A percentile compares a stretch with the other conserved stretches of the same genome.
Evolutionary conservation across 169 alveolate species (phyloP).

Genomic region (Cryptosporidium ryanae): DNA sequence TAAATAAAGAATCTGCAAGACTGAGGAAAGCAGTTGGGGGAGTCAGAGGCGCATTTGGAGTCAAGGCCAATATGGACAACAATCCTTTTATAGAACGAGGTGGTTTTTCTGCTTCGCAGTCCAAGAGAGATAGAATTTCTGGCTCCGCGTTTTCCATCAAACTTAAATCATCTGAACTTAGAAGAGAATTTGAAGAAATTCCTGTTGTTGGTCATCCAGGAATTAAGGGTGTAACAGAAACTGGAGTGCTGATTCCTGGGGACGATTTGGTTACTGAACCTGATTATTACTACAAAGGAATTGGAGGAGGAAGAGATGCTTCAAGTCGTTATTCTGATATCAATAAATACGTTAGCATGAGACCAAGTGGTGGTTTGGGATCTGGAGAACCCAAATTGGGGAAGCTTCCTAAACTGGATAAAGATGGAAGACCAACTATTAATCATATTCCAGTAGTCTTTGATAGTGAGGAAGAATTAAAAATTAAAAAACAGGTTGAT

Average conservation of each 20-base stretch:
- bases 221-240: conserved; percentile 5
- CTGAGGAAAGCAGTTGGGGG: conserved; percentile 30
- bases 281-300: conserved; percentile 6
- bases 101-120: too few species aligned
- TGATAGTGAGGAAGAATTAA: conserved; percentile 23
- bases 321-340: too few species aligned
- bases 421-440: neutral
- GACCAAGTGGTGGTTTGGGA: conserved; percentile 43
- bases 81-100: neutral
- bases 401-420: neutral
- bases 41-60: conserved; percentile 39
- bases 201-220: neutral
- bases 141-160: neutral
- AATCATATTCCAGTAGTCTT: neutral
- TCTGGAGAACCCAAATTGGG: conserved; percentile 65
- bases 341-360: conserved; percentile 30
- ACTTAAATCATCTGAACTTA: neutral
- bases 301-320: neutral
- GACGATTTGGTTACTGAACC: conserved; percentile 42
- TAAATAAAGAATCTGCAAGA: conserved; percentile 52
- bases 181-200: neutral
- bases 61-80: neutral
- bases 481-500: conserved; percentile 7
- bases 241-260: conserved; percentile 24
- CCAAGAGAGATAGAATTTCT: neutral